These are phyloP conservation scores for Quercus mongolica DNA, from an alignment of 306 rosid species.

Conservation along the genomic window DNA sequence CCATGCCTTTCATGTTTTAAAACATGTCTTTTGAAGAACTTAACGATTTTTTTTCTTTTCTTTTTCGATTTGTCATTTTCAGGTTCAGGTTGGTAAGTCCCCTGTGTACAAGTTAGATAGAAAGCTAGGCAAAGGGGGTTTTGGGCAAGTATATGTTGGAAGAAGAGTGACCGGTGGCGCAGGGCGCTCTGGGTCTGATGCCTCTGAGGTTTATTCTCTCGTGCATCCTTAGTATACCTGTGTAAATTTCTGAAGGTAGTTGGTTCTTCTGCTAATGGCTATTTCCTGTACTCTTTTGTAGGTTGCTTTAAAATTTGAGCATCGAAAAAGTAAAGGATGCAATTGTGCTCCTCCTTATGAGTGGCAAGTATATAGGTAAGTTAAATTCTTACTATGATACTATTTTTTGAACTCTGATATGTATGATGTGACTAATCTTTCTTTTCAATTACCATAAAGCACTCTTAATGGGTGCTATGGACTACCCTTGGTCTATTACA, in stretches of 20 bases:
- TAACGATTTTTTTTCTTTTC: not conserved
- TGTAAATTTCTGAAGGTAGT: not conserved
- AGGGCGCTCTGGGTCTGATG: slow-evolving; percentile 58
- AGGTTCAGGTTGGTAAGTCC: slow-evolving; percentile 94
- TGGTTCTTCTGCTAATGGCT: slow-evolving; percentile 3
- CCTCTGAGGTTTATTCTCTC: slow-evolving; percentile 54
- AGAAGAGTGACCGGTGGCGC: slow-evolving; percentile 79
- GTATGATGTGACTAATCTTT: slow-evolving; percentile 17
- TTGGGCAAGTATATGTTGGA: slow-evolving; percentile 96
- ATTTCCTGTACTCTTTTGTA: slow-evolving; percentile 24
- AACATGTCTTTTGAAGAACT: slow-evolving; percentile 2
- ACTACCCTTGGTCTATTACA: slow-evolving; percentile 82
- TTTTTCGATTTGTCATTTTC: slow-evolving; percentile 4
- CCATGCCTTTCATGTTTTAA: not conserved
- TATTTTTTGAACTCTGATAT: not conserved
- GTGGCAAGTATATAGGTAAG: slow-evolving; percentile 91
- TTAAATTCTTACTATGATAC: slow-evolving; percentile 13
- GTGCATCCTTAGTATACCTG: not conserved
- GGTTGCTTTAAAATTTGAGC: slow-evolving; percentile 93
- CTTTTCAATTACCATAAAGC: slow-evolving; percentile 34
- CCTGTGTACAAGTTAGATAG: slow-evolving; percentile 82
- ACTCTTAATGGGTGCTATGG: slow-evolving; percentile 87
- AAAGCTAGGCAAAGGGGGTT: slow-evolving; percentile 95
- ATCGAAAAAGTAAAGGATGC: slow-evolving; percentile 92
- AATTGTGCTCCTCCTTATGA: slow-evolving; percentile 91